Conservation (phyloP, 441 rosid species). For the Pelargonium cotyledonis region DNA sequence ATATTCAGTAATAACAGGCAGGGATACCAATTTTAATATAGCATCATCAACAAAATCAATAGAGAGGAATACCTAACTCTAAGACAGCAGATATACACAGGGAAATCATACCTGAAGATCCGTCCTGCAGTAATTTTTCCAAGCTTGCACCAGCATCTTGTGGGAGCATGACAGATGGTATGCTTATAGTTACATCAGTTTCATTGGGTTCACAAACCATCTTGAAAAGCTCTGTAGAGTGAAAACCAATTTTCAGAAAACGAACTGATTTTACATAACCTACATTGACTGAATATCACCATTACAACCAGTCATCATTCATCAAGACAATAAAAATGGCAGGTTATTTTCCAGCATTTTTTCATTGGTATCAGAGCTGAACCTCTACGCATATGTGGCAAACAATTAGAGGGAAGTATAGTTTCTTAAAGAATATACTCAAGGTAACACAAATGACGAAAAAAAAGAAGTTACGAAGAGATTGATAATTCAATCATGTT, state of each 20-base stretch:
- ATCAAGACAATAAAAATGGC: background rate
- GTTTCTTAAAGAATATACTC: background rate
- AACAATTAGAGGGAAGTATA: background rate
- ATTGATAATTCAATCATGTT: too few species aligned
- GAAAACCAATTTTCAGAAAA: background rate
- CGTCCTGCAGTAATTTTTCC: conserved; percentile 19
- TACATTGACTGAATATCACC: background rate
- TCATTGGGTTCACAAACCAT: conserved; percentile 52
- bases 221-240: conserved; percentile 50
- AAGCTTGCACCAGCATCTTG: conserved; percentile 49
- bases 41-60: conserved; percentile 12
- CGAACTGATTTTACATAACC: background rate
- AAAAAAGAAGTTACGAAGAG: background rate
- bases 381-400: background rate
- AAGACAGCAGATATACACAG: conserved; percentile 5
- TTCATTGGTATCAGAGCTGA: background rate
- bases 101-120: conserved; percentile 26
- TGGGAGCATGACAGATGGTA: conserved; percentile 61
- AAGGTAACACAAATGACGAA: background rate
- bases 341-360: background rate
- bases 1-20: background rate
- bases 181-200: conserved; percentile 36
- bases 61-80: background rate
- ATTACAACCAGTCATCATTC: background rate
- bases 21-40: background rate